A percentile compares a stretch with the other conserved stretches of the same genome.
Evolutionary conservation across 1,284 basidiomycete genomes (phyloP).

Genomic region (Marasmius sp.): DNA sequence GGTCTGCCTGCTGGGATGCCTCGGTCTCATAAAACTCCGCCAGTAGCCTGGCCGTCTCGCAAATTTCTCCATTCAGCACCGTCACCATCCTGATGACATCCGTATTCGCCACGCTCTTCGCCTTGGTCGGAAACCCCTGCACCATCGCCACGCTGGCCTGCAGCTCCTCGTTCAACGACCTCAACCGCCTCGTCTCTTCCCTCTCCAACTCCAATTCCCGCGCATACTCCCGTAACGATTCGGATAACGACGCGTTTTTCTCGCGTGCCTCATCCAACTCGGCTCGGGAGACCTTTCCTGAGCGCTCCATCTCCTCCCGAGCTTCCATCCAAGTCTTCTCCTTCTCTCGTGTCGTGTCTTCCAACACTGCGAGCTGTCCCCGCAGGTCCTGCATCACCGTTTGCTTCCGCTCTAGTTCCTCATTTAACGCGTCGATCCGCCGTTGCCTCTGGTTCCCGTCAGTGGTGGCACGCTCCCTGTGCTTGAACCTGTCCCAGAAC

Average conservation of each 20-base stretch:
- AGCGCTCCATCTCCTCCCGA: not conserved
- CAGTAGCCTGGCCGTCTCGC: slow-evolving; percentile 42
- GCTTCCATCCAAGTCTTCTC: not conserved
- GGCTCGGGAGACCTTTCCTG: not conserved
- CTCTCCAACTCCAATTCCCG: not conserved
- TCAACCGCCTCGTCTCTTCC: not conserved
- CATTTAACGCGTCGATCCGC: not conserved
- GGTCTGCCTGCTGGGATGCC: not conserved
- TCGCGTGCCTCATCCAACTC: not conserved
- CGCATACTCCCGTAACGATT: not conserved
- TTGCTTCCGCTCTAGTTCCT: not conserved
- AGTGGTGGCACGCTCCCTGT: not conserved
- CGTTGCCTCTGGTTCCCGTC: not conserved
- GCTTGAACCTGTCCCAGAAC: not conserved
- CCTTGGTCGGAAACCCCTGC: slow-evolving; percentile 43
- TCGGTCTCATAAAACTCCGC: slow-evolving; percentile 26
- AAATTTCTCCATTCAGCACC: slow-evolving; percentile 43
- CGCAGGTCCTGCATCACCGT: not conserved
- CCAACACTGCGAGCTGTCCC: not conserved
- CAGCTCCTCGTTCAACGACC: slow-evolving; percentile 20
- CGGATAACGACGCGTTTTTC: not conserved
- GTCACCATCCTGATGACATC: slow-evolving; percentile 42
- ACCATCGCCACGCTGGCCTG: slow-evolving; percentile 9
- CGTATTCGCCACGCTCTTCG: slow-evolving; percentile 39
- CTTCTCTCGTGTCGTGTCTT: not conserved